Percentiles rank a stretch among this genome's conserved stretches.
These are phyloP conservation scores for Boletus sp. DNA, from an alignment of 768 basidiomycete species.

Conservation along the genomic window DNA sequence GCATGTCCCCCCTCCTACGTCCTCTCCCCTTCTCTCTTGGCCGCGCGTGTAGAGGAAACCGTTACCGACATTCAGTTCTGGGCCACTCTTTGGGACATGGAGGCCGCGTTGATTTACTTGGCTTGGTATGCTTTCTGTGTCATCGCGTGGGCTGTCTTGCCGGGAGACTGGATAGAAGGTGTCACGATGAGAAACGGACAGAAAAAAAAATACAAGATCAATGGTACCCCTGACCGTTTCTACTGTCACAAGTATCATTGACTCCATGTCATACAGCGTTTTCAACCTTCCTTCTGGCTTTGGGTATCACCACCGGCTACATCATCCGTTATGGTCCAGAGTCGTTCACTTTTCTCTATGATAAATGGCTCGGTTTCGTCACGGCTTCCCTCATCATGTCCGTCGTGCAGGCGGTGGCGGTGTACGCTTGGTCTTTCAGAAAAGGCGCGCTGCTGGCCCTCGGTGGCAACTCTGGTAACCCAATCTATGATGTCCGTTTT, in stretches of 20 bases:
- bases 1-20: slow-evolving; percentile 61
- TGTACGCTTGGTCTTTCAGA: slow-evolving; percentile 71
- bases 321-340: slow-evolving; percentile 74
- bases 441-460: slow-evolving; percentile 74
- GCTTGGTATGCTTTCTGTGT: slow-evolving; percentile 93
- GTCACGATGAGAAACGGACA: slow-evolving; percentile 69
- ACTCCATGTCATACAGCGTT: slow-evolving; percentile 54
- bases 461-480: slow-evolving; percentile 88
- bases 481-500: slow-evolving; percentile 82
- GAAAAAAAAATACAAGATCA: slow-evolving; percentile 87
- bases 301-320: slow-evolving; percentile 69
- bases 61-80: slow-evolving; percentile 60
- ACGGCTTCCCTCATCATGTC: slow-evolving; percentile 84
- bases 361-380: slow-evolving; percentile 87
- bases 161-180: slow-evolving; percentile 70
- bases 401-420: slow-evolving; percentile 64
- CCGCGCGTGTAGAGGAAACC: slow-evolving; percentile 42
- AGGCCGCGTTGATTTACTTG: slow-evolving; percentile 73
- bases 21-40: slow-evolving; percentile 33
- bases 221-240: slow-evolving; percentile 55
- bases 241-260: not conserved
- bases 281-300: slow-evolving; percentile 77
- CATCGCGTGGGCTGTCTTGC: slow-evolving; percentile 76
- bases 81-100: slow-evolving; percentile 76
- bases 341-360: slow-evolving; percentile 86